A percentile compares a stretch with the other conserved stretches of the same genome.
phyloP scores from a whole-genome alignment of 2,329 filamentous ascomycete species.

The Aspergillus sp. region DNA sequence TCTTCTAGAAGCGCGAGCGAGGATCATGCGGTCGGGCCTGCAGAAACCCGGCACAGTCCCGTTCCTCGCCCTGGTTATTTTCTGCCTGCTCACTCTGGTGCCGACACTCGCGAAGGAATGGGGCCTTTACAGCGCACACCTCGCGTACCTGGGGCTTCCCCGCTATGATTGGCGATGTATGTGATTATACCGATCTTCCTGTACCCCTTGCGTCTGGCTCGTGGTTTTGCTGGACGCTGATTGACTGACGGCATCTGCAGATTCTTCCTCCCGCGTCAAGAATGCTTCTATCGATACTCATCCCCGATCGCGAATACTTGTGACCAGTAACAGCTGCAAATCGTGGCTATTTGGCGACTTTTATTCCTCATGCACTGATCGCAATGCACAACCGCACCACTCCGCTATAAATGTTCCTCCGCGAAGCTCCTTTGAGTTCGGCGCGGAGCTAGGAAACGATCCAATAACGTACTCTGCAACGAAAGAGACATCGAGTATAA shows the following conservation, averaged over 20 bases:
- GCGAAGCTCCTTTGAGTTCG: constrained; percentile 22
- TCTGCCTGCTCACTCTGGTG: constrained; percentile 34
- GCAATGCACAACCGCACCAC: constrained; percentile 13
- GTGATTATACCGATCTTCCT: constrained; percentile 12
- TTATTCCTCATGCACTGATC: constrained; percentile 11
- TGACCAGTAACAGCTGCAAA: constrained; percentile 19
- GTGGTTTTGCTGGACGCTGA: neutral
- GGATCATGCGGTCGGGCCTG: constrained; percentile 37
- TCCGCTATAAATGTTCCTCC: constrained; percentile 12
- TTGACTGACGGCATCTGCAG: constrained; percentile 16
- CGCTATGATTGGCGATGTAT: constrained; percentile 26
- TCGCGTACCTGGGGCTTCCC: constrained; percentile 28
- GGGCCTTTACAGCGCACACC: constrained; percentile 28
- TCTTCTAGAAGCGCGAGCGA: constrained; percentile 11
- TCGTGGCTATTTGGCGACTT: constrained; percentile 16
- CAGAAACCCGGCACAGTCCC: constrained; percentile 35
- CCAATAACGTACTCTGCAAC: constrained; percentile 12
- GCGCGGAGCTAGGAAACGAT: constrained; percentile 21
- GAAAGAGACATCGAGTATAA: constrained; percentile 27
- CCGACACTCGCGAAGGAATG: constrained; percentile 33
- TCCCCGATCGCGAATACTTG: constrained; percentile 15
- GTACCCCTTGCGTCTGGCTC: neutral
- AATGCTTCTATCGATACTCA: constrained; percentile 19
- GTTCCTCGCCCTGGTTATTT: constrained; percentile 33
- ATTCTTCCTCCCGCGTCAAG: constrained; percentile 26